These are phyloP conservation scores for Volvox reticuliferus DNA, from an alignment of 139 green algal genomes.

Conservation along the genomic window DNA sequence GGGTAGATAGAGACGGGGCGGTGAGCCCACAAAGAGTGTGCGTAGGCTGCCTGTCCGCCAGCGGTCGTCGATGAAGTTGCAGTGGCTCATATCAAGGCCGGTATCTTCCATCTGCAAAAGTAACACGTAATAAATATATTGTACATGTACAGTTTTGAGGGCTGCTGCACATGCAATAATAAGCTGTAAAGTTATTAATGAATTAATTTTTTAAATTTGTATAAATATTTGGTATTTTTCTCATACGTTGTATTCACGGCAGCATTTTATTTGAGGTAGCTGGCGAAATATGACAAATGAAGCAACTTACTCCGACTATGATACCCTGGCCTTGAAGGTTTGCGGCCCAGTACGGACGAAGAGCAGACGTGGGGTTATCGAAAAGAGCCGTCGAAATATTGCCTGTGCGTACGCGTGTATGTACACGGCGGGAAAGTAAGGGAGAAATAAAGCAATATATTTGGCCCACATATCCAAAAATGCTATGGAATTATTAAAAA, in stretches of 20 bases:
- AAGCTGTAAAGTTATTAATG: no score
- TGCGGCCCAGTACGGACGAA: background rate
- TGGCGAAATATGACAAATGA: no score
- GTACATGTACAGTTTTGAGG: no score
- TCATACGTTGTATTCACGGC: no score
- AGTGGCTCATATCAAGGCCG: background rate
- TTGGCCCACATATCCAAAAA: no score
- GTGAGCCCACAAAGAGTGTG: background rate
- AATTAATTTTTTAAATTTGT: no score
- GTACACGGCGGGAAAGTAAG: background rate
- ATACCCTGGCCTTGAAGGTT: background rate
- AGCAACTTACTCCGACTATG: background rate
- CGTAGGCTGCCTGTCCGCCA: background rate
- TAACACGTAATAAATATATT: no score
- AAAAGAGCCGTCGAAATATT: background rate
- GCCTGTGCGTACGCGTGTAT: background rate
- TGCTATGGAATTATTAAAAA: no score
- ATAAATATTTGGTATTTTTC: no score
- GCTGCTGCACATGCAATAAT: no score
- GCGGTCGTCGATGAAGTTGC: background rate
- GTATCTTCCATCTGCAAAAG: background rate
- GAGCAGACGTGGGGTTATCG: background rate
- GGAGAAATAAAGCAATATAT: no score
- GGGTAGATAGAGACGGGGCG: background rate
- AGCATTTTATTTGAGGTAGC: no score